phyloP scores from a whole-genome alignment of 495 filamentous ascomycete genomes.

The Tuber calosporum region DNA sequence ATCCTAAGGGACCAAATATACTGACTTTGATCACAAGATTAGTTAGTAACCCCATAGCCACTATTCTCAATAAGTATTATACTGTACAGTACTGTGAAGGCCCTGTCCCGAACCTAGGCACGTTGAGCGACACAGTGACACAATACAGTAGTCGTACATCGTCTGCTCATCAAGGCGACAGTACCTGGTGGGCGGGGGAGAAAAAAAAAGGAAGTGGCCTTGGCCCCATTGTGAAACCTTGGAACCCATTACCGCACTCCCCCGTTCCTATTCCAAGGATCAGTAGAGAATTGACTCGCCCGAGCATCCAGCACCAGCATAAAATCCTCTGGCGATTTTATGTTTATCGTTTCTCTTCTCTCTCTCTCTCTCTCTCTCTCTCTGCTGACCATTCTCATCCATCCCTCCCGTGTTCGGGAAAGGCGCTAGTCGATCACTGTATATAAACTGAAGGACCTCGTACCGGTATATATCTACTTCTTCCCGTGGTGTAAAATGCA shows the following conservation, averaged over 20 bases:
- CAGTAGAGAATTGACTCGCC: not conserved
- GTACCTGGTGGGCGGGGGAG: not conserved
- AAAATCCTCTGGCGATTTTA: not conserved
- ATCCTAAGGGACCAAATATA: not conserved
- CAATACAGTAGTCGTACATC: not conserved
- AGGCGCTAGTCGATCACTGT: not conserved
- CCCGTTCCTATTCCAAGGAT: not conserved
- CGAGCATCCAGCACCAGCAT: not conserved
- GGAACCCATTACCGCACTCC: not conserved
- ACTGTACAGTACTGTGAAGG: not conserved
- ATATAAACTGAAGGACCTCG: not conserved
- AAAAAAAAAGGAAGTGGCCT: not conserved
- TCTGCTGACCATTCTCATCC: not conserved
- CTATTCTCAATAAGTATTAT: too few relatives aligned
- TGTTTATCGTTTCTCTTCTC: not conserved
- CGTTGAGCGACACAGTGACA: not conserved
- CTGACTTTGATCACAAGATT: not conserved
- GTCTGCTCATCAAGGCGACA: not conserved
- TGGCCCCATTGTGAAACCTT: not conserved
- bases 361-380: too few relatives aligned
- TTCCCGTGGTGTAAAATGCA: not conserved
- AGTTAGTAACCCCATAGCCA: not conserved
- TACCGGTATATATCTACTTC: not conserved
- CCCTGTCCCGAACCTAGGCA: not conserved
- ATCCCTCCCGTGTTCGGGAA: not conserved